phyloP scores from a whole-genome alignment of 2,329 filamentous ascomycete genomes.

The Thermothelomyces thermophilus region DNA sequence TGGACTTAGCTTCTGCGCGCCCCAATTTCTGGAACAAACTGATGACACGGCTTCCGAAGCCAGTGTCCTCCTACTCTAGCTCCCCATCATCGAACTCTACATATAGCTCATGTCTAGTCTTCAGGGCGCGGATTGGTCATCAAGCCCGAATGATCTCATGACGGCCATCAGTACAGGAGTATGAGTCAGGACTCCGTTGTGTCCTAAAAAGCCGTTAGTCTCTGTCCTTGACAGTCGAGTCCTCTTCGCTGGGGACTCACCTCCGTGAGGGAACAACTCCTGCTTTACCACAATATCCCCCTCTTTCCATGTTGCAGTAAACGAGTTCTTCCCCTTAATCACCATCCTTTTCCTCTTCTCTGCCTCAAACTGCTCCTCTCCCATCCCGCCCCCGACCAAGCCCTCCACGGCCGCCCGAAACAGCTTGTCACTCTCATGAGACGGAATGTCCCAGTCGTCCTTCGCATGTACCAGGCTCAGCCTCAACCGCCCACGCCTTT shows the following conservation, averaged over 20 bases:
- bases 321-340: slow-evolving; percentile 39
- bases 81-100: too few relatives aligned
- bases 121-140: not conserved
- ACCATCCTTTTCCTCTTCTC: slow-evolving; percentile 41
- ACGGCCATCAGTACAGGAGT: slow-evolving; percentile 58
- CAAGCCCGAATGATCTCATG: slow-evolving; percentile 52
- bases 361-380: slow-evolving; percentile 28
- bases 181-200: slow-evolving; percentile 63
- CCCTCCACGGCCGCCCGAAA: slow-evolving; percentile 55
- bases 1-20: too few relatives aligned
- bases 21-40: too few relatives aligned
- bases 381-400: slow-evolving; percentile 33
- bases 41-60: too few relatives aligned
- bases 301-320: slow-evolving; percentile 41
- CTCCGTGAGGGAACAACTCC: slow-evolving; percentile 49
- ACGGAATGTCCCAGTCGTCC: slow-evolving; percentile 79
- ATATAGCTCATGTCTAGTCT: too few relatives aligned
- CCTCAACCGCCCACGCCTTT: slow-evolving; percentile 41
- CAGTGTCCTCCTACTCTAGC: too few relatives aligned
- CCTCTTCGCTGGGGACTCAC: slow-evolving; percentile 34
- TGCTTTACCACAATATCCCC: slow-evolving; percentile 45
- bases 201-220: slow-evolving; percentile 44
- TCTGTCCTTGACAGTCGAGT: slow-evolving; percentile 4
- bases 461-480: slow-evolving; percentile 72
- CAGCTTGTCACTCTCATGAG: slow-evolving; percentile 57